Evolutionary conservation across 108 stramenopile species (phyloP), one percentile per base, ranked within the genome.

Genomic region (Hondaea fermentalgiana): DNA sequence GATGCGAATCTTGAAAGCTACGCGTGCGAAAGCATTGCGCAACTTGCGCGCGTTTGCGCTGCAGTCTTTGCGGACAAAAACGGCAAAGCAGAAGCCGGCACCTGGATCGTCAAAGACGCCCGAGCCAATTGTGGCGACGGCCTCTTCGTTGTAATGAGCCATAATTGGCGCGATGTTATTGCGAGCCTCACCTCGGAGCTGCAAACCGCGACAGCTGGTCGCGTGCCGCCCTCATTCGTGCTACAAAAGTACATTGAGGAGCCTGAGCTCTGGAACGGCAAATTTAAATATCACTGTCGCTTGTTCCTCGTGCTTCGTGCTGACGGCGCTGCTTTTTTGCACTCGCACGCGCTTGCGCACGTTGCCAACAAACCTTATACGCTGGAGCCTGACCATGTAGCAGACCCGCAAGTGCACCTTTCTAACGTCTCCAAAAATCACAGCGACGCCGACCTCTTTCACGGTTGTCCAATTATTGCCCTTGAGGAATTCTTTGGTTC

Each of bases 81-180:
- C 64, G 35, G 35, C 42, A 6, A 69, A 3, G n/a, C 21, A 19
- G n/a, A 59, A 42, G 5, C 76, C 45, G 76, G 51, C 76, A 23
- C 76, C 19, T 83, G 76, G 76, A 83, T 83, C 43, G 51, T 83
- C 45, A 83, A 83, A 23, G 76, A 83, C n/a, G 76, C 76, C 6
- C 23, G 76, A 12, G 76, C 76, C 3, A 83, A 83, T 35, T 47
- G 76, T 17, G 76, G 76, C 19, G 76, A 83, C 28, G 76, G 76
- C 49, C 76, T 83, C 45, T 83, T 25, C 76, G 76, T 83, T 6
- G 51, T 83, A 17, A 83, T 16, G 12, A 2, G 17, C 51, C 49
- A 53, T 12, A 83, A 83, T 83, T 83, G 76, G 76, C 49, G n/a
- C 12, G 49, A 8, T 1, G 76, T 83, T 17, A 6, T 83, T 14